Evolutionary conservation across 2,329 filamentous ascomycete species (phyloP).

Genomic region (Teratosphaeriaceae sp.): DNA sequence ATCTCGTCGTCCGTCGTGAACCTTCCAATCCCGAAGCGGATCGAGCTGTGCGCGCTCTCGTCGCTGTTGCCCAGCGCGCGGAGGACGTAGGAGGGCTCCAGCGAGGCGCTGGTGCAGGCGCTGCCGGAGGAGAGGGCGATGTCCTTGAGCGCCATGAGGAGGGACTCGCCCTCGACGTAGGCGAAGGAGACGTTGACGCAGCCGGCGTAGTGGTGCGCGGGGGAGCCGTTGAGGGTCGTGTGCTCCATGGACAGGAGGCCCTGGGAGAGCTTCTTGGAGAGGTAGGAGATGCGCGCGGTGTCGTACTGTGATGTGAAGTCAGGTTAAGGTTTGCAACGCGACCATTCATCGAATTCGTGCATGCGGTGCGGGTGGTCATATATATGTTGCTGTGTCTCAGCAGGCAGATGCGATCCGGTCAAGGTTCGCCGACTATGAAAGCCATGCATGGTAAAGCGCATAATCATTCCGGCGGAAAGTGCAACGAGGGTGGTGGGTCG

Average conservation of each 20-base stretch:
- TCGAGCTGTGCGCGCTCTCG: conserved; percentile 95
- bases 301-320: conserved; percentile 66
- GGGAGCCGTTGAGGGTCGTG: conserved; percentile 82
- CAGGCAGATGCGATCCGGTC: conserved; percentile 44
- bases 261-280: conserved; percentile 77
- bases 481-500: background rate
- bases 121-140: conserved; percentile 95
- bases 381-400: conserved; percentile 60
- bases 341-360: background rate
- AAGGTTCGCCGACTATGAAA: conserved; percentile 64
- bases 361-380: conserved; percentile 38
- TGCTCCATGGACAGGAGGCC: conserved; percentile 87
- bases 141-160: conserved; percentile 97
- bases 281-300: conserved; percentile 68
- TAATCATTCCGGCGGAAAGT: conserved; percentile 61
- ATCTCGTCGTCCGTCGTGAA: conserved; percentile 96
- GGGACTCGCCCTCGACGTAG: conserved; percentile 95
- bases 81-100: conserved; percentile 94
- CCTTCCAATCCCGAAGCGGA: conserved; percentile 92
- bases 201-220: conserved; percentile 79
- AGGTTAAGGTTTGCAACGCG: background rate
- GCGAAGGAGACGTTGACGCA: conserved; percentile 98
- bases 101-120: conserved; percentile 91
- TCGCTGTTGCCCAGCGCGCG: conserved; percentile 92
- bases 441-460: conserved; percentile 79